phyloP scores from a whole-genome alignment of 805 yeast species.

The Pichia deserticola region DNA sequence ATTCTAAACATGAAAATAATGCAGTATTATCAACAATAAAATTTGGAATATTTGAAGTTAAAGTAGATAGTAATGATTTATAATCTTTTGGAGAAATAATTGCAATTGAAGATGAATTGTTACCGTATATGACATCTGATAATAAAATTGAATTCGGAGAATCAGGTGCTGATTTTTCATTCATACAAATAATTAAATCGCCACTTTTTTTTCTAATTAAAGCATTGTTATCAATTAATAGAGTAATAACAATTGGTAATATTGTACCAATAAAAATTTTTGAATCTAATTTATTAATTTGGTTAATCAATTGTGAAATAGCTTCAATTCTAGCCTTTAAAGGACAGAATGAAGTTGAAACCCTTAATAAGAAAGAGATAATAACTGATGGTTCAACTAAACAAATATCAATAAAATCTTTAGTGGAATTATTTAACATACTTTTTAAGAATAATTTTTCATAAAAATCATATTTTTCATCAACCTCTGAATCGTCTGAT shows the following conservation, averaged over 20 bases:
- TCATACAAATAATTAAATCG: slow-evolving; percentile 32
- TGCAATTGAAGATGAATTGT: slow-evolving; percentile 38
- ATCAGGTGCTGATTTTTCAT: slow-evolving; percentile 16
- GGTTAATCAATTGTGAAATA: slow-evolving; percentile 33
- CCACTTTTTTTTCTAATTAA: slow-evolving; percentile 41
- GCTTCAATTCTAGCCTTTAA: slow-evolving; percentile 46
- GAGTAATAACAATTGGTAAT: slow-evolving; percentile 50
- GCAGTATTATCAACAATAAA: slow-evolving; percentile 45
- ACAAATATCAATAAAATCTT: slow-evolving; percentile 14
- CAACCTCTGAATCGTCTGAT: slow-evolving; percentile 20
- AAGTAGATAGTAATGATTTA: slow-evolving; percentile 32
- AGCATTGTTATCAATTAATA: slow-evolving; percentile 44
- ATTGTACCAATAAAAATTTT: slow-evolving; percentile 39
- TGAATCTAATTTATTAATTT: slow-evolving; percentile 29
- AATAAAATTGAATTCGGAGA: slow-evolving; percentile 37
- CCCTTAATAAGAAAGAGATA: slow-evolving; percentile 53
- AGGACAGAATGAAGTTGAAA: slow-evolving; percentile 53
- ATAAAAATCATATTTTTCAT: slow-evolving; percentile 35
- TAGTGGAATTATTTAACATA: slow-evolving; percentile 21
- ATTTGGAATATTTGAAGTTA: slow-evolving; percentile 34
- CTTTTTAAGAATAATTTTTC: slow-evolving; percentile 39
- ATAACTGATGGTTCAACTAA: slow-evolving; percentile 22
- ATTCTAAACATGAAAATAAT: slow-evolving; percentile 30
- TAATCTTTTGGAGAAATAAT: slow-evolving; percentile 63
- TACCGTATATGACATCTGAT: slow-evolving; percentile 53